A percentile compares a stretch with the other conserved stretches of the same genome.
Evolutionary conservation across 495 filamentous ascomycete genomes (phyloP).

Genomic region (Astrothelium subdiscretum): DNA sequence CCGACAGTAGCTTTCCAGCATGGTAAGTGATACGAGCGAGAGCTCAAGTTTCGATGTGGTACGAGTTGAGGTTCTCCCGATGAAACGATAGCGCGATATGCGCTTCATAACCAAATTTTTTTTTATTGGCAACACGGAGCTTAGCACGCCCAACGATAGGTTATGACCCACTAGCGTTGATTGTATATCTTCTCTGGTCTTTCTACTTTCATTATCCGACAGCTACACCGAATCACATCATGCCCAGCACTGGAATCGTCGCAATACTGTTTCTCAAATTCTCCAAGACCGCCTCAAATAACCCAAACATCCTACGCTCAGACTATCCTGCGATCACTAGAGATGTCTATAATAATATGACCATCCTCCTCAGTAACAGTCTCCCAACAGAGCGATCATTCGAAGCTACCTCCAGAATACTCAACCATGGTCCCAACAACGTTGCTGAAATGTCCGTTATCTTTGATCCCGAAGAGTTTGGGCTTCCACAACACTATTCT

Average conservation of each 20-base stretch:
- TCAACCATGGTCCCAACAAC: neutral
- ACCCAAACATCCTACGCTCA: neutral
- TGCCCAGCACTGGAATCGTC: conserved; percentile 9
- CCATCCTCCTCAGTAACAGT: neutral
- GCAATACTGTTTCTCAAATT: conserved; percentile 11
- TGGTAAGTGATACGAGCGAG: neutral
- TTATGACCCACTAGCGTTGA: too few relatives aligned
- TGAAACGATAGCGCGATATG: too few relatives aligned
- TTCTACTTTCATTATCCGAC: too few relatives aligned
- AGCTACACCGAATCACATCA: too few relatives aligned
- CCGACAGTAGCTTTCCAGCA: too few relatives aligned
- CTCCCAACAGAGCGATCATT: neutral
- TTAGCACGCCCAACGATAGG: too few relatives aligned
- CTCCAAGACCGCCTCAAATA: conserved; percentile 5
- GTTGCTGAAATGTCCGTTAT: neutral
- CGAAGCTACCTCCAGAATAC: neutral
- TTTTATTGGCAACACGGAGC: too few relatives aligned
- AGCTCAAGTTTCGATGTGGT: too few relatives aligned
- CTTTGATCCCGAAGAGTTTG: neutral
- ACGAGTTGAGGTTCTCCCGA: too few relatives aligned
- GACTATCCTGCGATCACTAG: neutral
- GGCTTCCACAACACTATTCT: neutral
- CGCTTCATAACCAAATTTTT: too few relatives aligned
- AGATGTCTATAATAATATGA: neutral
- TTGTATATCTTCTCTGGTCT: too few relatives aligned